Base-by-base conservation (phyloP, 768 basidiomycete genomes). In the Termitomyces sp. region DNA sequence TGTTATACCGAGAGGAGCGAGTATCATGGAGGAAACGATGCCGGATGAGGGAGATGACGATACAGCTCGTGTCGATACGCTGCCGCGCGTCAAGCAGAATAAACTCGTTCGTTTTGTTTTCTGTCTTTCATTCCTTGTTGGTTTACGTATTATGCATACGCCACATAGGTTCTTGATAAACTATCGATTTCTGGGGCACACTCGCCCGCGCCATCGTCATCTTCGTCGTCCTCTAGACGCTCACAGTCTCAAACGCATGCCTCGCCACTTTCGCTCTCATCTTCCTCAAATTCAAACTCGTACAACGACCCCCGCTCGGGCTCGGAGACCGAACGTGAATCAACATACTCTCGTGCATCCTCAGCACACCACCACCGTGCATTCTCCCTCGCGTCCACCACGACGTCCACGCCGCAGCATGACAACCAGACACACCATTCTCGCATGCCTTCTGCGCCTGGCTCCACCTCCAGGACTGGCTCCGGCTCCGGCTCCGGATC, bases 271-370 rank as follows among this genome's bases (percentile, higher is more conserved):
- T 54, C 69, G 62, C 28, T 19, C 28, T 55, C 69, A 73, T 53
- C 64, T 70, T 27, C 61, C 67, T 43, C 59, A 59, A 34, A 72
- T 73, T 49, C 73, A 2, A 37, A 17, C 40, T 21, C 47, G 3
- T 34, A 49, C 48, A 48, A 55, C 40, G 60, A 61, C 27, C 73
- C 48, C 61, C 77, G 78, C 53, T 91, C 89, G 7, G 90, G 90
- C 32, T 91, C 89, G 2, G 91, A 91, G 68, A 92, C 90, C 0
- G 91, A 92, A 68, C 83, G 88, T 43, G 89, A 91, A 69, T 79
- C 76, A 39, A 66, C 60, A 6, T 57, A 48, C 19, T 58, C 57
- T 2, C 37, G 57, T 3, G 46, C 45, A 0, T 52, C 56, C 1
- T 37, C 48, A 3, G 10, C 47, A 3, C 21, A 37, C 32, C 57